A percentile compares a stretch with the other conserved stretches of the same genome.
Evolutionary conservation across 495 filamentous ascomycete species (phyloP).

Genomic region (Penicillium argentinense): DNA sequence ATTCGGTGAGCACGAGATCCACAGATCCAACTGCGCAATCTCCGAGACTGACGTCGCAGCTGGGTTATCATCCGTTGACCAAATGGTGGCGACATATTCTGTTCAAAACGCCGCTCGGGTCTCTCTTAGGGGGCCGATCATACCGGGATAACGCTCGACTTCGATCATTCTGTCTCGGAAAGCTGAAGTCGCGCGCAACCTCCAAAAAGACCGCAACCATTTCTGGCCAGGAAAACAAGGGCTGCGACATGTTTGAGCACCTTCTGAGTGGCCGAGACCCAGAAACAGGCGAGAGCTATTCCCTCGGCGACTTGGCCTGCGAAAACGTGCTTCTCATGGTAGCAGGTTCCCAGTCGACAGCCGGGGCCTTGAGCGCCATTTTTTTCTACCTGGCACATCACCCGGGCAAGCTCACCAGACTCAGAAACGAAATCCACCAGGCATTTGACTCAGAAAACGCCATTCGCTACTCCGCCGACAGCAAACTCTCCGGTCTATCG

Average conservation of each 20-base stretch:
- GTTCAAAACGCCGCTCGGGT: background rate
- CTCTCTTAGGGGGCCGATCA: background rate
- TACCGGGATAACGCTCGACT: background rate
- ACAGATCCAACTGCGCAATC: background rate
- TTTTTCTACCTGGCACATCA: background rate
- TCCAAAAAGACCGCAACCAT: no score
- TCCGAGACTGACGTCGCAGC: background rate
- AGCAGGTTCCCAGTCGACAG: background rate
- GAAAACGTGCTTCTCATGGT: background rate
- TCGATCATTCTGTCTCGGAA: background rate
- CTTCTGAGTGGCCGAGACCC: background rate
- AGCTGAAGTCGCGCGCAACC: background rate
- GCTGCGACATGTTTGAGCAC: background rate
- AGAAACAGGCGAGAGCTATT: background rate
- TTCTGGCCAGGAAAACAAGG: background rate
- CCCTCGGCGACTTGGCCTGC: background rate
- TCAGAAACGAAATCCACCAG: conserved; percentile 36
- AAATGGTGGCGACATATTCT: background rate
- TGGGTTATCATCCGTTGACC: background rate
- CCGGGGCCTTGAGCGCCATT: background rate
- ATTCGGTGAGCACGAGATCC: background rate
- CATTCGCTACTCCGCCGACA: conserved; percentile 43
- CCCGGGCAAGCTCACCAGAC: background rate
- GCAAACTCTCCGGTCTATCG: conserved; percentile 35
- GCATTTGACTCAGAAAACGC: conserved; percentile 28